A percentile compares a stretch with the other conserved stretches of the same genome.
Conservation (phyloP, 805 yeast genomes). For the Kodamaea laetipori region DNA sequence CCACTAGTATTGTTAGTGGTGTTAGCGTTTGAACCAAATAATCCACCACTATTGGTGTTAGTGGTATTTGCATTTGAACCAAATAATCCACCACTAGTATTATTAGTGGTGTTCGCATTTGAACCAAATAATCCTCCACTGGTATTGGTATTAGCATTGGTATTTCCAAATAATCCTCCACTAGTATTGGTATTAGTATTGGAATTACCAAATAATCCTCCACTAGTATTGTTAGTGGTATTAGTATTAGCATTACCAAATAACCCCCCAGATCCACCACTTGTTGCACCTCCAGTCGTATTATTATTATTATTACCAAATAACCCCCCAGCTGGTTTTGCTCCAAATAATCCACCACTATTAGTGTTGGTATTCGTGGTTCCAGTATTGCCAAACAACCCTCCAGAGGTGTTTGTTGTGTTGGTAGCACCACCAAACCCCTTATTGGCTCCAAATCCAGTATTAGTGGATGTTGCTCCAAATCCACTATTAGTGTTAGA, state of each 20-base stretch:
- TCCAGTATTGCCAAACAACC: constrained; percentile 3
- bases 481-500: no score
- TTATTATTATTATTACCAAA: neutral
- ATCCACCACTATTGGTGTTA: constrained; percentile 13
- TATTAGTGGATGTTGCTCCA: no score
- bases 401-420: neutral
- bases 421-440: no score
- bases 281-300: neutral
- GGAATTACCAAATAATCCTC: neutral
- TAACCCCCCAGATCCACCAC: no score
- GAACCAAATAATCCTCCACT: constrained; percentile 13
- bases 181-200: neutral
- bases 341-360: constrained; percentile 19
- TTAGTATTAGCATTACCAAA: neutral
- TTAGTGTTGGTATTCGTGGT: constrained; percentile 1
- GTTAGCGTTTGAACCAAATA: constrained; percentile 16
- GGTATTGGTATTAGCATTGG: neutral
- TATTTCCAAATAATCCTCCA: constrained; percentile 7
- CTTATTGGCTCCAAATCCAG: no score
- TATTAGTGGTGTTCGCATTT: neutral
- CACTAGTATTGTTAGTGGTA: neutral
- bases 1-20: constrained; percentile 18
- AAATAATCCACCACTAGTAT: constrained; percentile 20
- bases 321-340: constrained; percentile 10
- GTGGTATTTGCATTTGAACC: constrained; percentile 9